Evolutionary conservation across 2,329 filamentous ascomycete species (phyloP).

Genomic region (Setomelanomma holmii): DNA sequence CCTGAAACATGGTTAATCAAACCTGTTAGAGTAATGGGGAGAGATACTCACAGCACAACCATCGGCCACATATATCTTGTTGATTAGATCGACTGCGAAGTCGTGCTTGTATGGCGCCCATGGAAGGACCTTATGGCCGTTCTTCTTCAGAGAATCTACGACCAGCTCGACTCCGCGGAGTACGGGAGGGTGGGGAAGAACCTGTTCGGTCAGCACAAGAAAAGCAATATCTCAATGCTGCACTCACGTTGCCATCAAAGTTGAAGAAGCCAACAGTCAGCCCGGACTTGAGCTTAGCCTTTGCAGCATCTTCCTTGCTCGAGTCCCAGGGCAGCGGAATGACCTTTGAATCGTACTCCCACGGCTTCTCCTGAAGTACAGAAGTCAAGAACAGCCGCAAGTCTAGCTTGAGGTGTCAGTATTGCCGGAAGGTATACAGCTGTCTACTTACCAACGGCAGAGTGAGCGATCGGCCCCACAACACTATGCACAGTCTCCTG

Average conservation of each 20-base stretch:
- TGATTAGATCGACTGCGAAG: conserved; percentile 7
- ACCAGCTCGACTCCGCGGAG: conserved; percentile 7
- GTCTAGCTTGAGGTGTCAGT: background rate
- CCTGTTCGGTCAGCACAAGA: background rate
- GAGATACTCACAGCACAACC: background rate
- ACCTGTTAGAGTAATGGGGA: background rate
- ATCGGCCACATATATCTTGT: conserved; percentile 4
- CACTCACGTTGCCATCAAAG: conserved; percentile 14
- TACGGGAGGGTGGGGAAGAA: conserved; percentile 9
- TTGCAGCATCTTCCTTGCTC: conserved; percentile 6
- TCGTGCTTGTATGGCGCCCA: conserved; percentile 8
- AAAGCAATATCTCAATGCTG: too few species aligned
- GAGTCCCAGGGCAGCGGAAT: conserved; percentile 66
- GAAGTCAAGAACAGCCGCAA: conserved; percentile 62
- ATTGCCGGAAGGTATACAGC: too few species aligned
- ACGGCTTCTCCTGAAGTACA: conserved; percentile 64
- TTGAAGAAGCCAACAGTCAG: conserved; percentile 62
- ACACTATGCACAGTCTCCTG: conserved; percentile 66
- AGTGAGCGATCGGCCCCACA: conserved; percentile 59
- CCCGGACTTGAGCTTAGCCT: conserved; percentile 43
- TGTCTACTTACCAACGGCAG: conserved; percentile 27
- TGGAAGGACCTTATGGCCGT: conserved; percentile 6
- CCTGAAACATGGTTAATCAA: background rate
- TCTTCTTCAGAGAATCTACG: background rate
- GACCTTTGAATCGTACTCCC: conserved; percentile 68